A percentile compares a stretch with the other conserved stretches of the same genome.
phyloP scores from a whole-genome alignment of 768 basidiomycete genomes.

The Tephrocybe sp. region DNA sequence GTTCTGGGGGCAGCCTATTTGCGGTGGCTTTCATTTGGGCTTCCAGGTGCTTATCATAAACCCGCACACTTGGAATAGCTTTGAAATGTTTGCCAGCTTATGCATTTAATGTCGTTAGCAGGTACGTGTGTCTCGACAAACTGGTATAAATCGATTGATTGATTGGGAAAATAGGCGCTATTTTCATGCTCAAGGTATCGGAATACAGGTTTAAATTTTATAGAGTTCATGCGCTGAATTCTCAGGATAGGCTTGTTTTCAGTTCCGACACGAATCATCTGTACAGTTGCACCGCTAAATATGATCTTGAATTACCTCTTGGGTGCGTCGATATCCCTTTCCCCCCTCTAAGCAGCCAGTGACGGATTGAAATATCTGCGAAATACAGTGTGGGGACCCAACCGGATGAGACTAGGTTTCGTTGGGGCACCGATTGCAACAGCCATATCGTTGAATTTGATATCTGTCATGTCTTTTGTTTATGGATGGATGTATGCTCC shows the following conservation, averaged over 20 bases:
- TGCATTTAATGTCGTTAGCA: conserved; percentile 46
- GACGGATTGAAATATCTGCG: background rate
- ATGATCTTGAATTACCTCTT: conserved; percentile 77
- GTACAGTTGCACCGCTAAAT: conserved; percentile 82
- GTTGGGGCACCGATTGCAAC: conserved; percentile 90
- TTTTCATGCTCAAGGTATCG: conserved; percentile 80
- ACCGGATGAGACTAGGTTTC: conserved; percentile 76
- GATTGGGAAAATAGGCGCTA: conserved; percentile 44
- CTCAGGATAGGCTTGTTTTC: conserved; percentile 64
- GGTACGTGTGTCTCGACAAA: conserved; percentile 22
- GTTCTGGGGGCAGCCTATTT: conserved; percentile 72
- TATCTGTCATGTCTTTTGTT: conserved; percentile 53
- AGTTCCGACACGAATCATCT: conserved; percentile 79
- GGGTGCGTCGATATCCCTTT: background rate
- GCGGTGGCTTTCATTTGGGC: conserved; percentile 67
- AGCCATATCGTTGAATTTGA: conserved; percentile 79
- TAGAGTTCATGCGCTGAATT: background rate
- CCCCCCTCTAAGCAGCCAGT: background rate
- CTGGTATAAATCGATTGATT: no score
- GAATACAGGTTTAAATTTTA: background rate
- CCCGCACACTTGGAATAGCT: background rate
- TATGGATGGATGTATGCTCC: conserved; percentile 62
- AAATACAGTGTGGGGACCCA: conserved; percentile 72
- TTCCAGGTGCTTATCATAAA: conserved; percentile 49
- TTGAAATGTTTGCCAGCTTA: no score